phyloP scores from a whole-genome alignment of 169 alveolate species.

The Plasmodium fragile region DNA sequence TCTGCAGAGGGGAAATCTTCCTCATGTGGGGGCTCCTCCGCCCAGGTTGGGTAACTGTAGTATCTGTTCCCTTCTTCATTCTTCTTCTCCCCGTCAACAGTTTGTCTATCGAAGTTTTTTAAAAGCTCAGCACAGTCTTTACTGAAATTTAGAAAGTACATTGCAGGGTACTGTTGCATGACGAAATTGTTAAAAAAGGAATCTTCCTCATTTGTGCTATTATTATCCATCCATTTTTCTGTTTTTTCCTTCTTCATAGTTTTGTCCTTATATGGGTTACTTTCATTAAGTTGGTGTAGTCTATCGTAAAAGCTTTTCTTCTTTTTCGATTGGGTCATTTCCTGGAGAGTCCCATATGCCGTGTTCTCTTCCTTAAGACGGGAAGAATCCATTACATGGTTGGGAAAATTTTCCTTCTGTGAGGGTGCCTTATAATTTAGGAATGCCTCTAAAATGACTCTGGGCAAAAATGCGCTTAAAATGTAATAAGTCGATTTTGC shows the following conservation, averaged over 20 bases:
- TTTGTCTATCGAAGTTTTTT: background rate
- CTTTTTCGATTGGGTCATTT: background rate
- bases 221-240: background rate
- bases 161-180: slow-evolving; percentile 47
- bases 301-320: slow-evolving; percentile 59
- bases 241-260: background rate
- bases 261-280: background rate
- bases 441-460: slow-evolving; percentile 85
- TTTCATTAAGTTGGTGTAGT: slow-evolving; percentile 9
- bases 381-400: slow-evolving; percentile 16
- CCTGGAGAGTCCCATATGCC: background rate
- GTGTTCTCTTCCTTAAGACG: background rate
- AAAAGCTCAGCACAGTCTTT: slow-evolving; percentile 33
- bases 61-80: background rate
- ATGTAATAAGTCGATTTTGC: slow-evolving; percentile 83
- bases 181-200: slow-evolving; percentile 24
- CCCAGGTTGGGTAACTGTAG: background rate
- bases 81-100: background rate
- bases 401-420: slow-evolving; percentile 48
- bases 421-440: slow-evolving; percentile 61
- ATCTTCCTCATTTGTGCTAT: background rate
- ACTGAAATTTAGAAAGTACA: slow-evolving; percentile 39
- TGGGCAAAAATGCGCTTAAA: slow-evolving; percentile 84
- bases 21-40: background rate
- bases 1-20: background rate